Evolutionary conservation across 2,329 filamentous ascomycete species (phyloP), one percentile per base, ranked within the genome.

Genomic region (Stachybotrys echinatus): DNA sequence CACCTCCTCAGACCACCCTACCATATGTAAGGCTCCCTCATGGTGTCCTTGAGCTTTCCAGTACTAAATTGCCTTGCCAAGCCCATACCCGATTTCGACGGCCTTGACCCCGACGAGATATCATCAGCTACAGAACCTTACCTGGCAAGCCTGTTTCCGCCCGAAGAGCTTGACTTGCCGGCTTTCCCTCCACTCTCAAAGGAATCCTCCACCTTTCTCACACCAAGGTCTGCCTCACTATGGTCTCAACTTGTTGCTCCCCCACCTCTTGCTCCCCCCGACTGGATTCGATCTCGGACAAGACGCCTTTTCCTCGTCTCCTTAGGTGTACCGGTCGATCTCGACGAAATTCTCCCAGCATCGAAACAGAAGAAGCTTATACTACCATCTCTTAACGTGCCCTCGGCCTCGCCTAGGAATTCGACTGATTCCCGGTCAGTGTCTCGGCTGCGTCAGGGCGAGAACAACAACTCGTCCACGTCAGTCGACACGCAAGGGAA

Each of bases 341-440:
- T 99, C 0, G 94, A 99, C 68, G 94, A 99, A 72, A 97, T 99
- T 49, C 81, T 99, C 7, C 94, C 94, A 0, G 92, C 92, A 0
- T 95, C 89, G 12, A 97, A 97, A 69, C 94, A 99, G 67, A 97
- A 97, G 79, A 97, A 97, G 66, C 84, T 99, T 18, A 81, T 99
- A 5, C 79, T 99, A 2, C 94, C 94, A 0, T 96, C 92, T 6
- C 85, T 94, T 18, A 95, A 90, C 27, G 83, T 92, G 31, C 77
- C 71, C 46, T 77, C 69, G 53, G 76, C 66, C 48, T 86, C 74
- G 22, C 77, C 74, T 31, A 74, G 80, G 39, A 77, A 73, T 18
- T 84, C 81, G 4, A 73, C 71, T 22, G 80, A 84, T 52, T 75
- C 74, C 5, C 74, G 76, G 20, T 75, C 74, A 12, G 63, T 71